Conservation (phyloP, 352 stramenopile species). For the Pythium phragmitis region DNA sequence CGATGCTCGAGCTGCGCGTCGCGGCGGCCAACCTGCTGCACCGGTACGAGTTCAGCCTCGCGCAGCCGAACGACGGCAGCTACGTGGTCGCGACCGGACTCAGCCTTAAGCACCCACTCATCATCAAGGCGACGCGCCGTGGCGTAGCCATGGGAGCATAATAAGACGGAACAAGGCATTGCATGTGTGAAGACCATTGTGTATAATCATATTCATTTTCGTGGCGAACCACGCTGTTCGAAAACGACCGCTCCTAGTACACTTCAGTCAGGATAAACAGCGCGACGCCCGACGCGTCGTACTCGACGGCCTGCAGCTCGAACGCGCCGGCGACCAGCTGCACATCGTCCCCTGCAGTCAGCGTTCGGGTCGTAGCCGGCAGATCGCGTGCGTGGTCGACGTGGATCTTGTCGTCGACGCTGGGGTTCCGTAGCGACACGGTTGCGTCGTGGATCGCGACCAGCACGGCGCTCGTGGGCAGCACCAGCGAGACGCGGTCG, state of each 20-base stretch:
- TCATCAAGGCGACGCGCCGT: neutral
- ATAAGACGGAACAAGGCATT: too few relatives aligned
- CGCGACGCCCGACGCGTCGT: neutral
- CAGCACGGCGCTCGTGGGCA: conserved; percentile 37
- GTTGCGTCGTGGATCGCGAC: conserved; percentile 21
- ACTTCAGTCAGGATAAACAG: conserved; percentile 17
- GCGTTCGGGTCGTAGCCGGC: neutral
- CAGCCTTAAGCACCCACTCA: conserved; percentile 16
- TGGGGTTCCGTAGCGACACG: neutral
- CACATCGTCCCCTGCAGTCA: conserved; percentile 7
- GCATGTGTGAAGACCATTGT: too few relatives aligned
- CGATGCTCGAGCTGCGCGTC: conserved; percentile 44
- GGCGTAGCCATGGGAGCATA: neutral
- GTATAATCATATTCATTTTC: too few relatives aligned
- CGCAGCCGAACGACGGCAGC: conserved; percentile 9
- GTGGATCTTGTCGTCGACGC: conserved; percentile 6
- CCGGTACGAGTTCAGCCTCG: conserved; percentile 16
- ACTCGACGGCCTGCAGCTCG: conserved; percentile 2
- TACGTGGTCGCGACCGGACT: conserved; percentile 11
- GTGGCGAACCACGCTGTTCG: too few relatives aligned
- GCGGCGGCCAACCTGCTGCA: conserved; percentile 16
- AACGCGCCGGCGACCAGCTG: conserved; percentile 7
- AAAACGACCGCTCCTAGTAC: neutral
- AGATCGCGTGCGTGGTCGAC: conserved; percentile 9
- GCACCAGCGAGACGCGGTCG: conserved; percentile 28